Base-by-base conservation (phyloP, 257 asterid species). In the Solanum megistacrolobum region DNA sequence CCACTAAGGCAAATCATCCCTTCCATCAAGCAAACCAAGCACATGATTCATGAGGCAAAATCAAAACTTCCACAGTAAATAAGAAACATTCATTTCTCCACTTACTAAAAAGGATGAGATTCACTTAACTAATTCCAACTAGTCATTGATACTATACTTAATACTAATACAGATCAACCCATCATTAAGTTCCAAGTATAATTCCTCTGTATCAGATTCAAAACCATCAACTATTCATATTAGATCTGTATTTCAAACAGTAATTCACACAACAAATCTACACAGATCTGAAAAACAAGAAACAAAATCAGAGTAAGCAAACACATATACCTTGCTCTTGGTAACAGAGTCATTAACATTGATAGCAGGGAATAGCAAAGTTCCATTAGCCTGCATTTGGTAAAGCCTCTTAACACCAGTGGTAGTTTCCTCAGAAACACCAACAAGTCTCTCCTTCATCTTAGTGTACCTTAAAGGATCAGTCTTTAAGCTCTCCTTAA, bases 381-480 rank as follows among this genome's bases (percentile, higher is more conserved):
- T 84, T 11, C 98, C 99, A 71, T 87, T 95, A 46, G 90, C 94
- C 89, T 96, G 99, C 98, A 96, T 96, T 90, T 96, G 98, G 86
- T 96, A 96, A 88, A 96, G 84, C 91, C 99, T 94, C 96, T 96
- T 96, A 11, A 96, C 98, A 10, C 98, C 98, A 48, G 99, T 96
- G 87, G 98, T 96, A 12, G 99, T 95, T 89, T 96, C 99, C 91
- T 96, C 99, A 6, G 99, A 95, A 36, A 96, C 99, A 6, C 99
- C 98, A 2, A 95, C 98, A 72, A 96, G 88, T 86, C 98, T 94
- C 86, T 94, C 93, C 92, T 95, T 94, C 99, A 96, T 96, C 94
- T 86, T 95, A 0, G 92, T 86, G 27, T 96, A 96, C 89, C 78
- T 96, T 31, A 88, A 88, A 12, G 99, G 97, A 82, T 96, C 97